Percentiles rank a stretch among this genome's conserved stretches.
Conservation (phyloP, 1,139 yeast species). For the Lodderomyces metapsilosis region DNA sequence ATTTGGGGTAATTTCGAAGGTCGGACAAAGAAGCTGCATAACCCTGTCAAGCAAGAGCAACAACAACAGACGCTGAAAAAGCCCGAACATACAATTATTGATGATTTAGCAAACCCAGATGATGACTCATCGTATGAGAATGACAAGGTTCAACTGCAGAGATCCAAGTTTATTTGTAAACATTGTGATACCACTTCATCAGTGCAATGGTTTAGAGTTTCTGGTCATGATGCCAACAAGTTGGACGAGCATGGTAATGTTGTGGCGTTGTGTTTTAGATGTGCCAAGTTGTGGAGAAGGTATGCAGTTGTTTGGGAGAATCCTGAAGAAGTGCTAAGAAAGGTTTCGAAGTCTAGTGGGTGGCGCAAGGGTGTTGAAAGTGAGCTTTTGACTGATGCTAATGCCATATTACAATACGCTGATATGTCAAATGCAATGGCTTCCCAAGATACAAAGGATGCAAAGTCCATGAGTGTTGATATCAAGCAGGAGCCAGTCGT, state of each 20-base stretch:
- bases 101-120: slow-evolving; percentile 55
- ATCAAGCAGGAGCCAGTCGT: not conserved
- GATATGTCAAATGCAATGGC: not conserved
- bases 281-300: slow-evolving; percentile 89
- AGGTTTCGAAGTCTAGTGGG: slow-evolving; percentile 38
- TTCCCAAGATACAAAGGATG: not conserved
- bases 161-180: slow-evolving; percentile 54
- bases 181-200: slow-evolving; percentile 60
- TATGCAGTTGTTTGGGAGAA: slow-evolving; percentile 90
- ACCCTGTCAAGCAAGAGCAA: slow-evolving; percentile 29
- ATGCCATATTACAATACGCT: slow-evolving; percentile 36
- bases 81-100: slow-evolving; percentile 19
- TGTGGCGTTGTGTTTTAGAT: slow-evolving; percentile 73
- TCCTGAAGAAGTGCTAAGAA: slow-evolving; percentile 65
- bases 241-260: slow-evolving; percentile 26
- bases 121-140: slow-evolving; percentile 71
- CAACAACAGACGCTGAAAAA: slow-evolving; percentile 22
- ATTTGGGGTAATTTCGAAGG: slow-evolving; percentile 88
- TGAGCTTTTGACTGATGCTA: slow-evolving; percentile 70
- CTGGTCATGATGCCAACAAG: slow-evolving; percentile 53
- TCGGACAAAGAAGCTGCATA: slow-evolving; percentile 50
- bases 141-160: slow-evolving; percentile 38
- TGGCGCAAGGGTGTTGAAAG: slow-evolving; percentile 66
- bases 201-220: slow-evolving; percentile 66
- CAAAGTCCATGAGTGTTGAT: not conserved